phyloP scores from a whole-genome alignment of 208 protist species.

The Leishmania braziliensis region DNA sequence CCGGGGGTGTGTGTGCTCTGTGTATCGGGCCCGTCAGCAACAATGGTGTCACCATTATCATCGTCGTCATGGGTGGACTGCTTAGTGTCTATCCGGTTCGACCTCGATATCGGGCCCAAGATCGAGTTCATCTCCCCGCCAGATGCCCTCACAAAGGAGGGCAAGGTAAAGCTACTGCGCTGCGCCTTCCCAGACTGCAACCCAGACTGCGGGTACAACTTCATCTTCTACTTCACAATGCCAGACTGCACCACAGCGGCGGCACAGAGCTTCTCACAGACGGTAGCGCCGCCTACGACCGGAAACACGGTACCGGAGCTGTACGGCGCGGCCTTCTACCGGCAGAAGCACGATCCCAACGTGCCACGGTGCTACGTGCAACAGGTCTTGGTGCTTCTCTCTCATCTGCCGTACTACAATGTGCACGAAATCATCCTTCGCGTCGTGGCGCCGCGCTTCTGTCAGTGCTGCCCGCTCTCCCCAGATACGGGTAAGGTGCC shows the following conservation, averaged over 20 bases:
- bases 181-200: constrained; percentile 88
- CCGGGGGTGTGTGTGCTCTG: neutral
- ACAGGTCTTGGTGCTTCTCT: constrained; percentile 85
- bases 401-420: constrained; percentile 68
- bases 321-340: constrained; percentile 81
- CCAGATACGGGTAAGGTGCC: constrained; percentile 68
- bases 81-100: constrained; percentile 85
- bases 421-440: constrained; percentile 86
- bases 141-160: constrained; percentile 60
- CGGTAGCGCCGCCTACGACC: constrained; percentile 24
- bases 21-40: neutral
- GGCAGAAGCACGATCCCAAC: constrained; percentile 77
- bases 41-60: neutral
- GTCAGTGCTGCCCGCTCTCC: constrained; percentile 82
- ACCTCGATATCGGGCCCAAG: constrained; percentile 81
- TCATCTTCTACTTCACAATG: constrained; percentile 87
- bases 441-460: constrained; percentile 75
- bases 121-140: constrained; percentile 68
- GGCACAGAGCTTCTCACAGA: constrained; percentile 29
- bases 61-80: constrained; percentile 77
- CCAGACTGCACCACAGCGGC: constrained; percentile 51
- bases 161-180: constrained; percentile 47
- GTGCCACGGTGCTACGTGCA: constrained; percentile 88
- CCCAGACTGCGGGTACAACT: constrained; percentile 79
- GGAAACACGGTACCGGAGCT: constrained; percentile 47